Percentiles rank a stretch among this genome's conserved stretches.
phyloP scores from a whole-genome alignment of 75 land plant genomes.

The Pinus tabuliformis region DNA sequence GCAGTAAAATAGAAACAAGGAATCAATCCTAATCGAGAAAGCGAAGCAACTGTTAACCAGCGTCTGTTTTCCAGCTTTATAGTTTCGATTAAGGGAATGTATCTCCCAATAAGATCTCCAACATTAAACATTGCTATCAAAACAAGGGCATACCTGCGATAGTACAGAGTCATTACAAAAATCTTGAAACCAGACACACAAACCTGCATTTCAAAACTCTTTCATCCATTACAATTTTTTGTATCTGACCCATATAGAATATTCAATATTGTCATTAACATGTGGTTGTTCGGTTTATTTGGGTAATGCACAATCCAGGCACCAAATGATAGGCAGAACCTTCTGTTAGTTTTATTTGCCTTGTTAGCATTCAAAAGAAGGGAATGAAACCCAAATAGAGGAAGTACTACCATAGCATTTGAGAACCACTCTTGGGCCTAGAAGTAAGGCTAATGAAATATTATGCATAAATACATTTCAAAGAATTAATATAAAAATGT shows the following conservation, averaged over 20 bases:
- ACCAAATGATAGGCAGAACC: neutral
- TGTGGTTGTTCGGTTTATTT: neutral
- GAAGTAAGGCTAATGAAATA: no score
- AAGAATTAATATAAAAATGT: no score
- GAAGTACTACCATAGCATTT: no score
- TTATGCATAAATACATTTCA: no score
- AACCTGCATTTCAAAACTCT: neutral
- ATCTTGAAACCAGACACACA: neutral
- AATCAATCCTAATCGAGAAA: slow-evolving; percentile 68
- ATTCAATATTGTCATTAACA: neutral
- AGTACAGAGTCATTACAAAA: neutral
- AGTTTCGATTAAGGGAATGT: slow-evolving; percentile 55
- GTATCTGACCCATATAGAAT: neutral
- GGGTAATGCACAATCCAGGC: neutral
- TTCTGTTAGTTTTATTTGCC: neutral
- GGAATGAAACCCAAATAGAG: no score
- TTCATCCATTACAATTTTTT: neutral
- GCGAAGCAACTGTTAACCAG: slow-evolving; percentile 34
- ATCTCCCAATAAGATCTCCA: slow-evolving; percentile 75
- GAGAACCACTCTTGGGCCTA: no score
- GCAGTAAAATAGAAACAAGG: slow-evolving; percentile 97
- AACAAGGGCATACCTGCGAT: slow-evolving; percentile 74
- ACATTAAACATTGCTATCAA: slow-evolving; percentile 86
- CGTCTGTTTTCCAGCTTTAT: slow-evolving; percentile 53
- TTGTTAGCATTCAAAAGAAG: neutral